phyloP scores from a whole-genome alignment of 116 monocot species.

The Dioscorea cayenensis region DNA sequence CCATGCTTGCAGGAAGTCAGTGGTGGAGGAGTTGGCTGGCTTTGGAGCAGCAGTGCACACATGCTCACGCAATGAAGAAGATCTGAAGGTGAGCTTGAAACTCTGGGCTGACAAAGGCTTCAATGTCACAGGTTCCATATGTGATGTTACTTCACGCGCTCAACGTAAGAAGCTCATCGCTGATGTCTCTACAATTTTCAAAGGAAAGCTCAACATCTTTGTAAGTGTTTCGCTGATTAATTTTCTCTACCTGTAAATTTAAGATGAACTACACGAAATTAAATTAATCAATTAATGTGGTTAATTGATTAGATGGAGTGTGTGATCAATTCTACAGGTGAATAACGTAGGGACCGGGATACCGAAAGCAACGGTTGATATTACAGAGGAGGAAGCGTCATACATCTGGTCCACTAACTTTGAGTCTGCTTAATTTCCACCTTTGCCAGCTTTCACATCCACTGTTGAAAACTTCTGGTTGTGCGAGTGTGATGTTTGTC shows the following conservation, averaged over 20 bases:
- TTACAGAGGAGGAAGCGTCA: constrained; percentile 10
- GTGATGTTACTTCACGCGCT: constrained; percentile 5
- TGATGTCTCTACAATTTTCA: constrained; percentile 10
- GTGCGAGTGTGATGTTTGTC: constrained; percentile 15
- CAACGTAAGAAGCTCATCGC: constrained; percentile 8
- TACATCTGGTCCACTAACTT: constrained; percentile 18
- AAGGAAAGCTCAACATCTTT: constrained; percentile 29
- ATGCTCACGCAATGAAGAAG: constrained; percentile 19
- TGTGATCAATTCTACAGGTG: not conserved
- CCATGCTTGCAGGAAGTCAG: constrained; percentile 9
- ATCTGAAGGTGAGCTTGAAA: constrained; percentile 8
- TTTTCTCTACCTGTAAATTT: not conserved
- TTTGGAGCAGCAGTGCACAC: constrained; percentile 20
- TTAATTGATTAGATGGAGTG: not conserved
- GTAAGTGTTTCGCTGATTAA: constrained; percentile 4
- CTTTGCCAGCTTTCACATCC: constrained; percentile 23
- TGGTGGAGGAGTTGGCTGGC: constrained; percentile 25
- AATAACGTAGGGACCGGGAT: constrained; percentile 14
- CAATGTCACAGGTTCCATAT: constrained; percentile 8
- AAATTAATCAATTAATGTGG: not conserved
- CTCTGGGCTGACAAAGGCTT: not conserved
- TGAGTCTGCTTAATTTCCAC: constrained; percentile 27
- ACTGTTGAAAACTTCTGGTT: constrained; percentile 23
- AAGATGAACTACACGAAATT: not conserved
- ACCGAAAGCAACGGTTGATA: not conserved